Conservation (phyloP, 2,329 filamentous ascomycete species). For the Clonostachys solani region DNA sequence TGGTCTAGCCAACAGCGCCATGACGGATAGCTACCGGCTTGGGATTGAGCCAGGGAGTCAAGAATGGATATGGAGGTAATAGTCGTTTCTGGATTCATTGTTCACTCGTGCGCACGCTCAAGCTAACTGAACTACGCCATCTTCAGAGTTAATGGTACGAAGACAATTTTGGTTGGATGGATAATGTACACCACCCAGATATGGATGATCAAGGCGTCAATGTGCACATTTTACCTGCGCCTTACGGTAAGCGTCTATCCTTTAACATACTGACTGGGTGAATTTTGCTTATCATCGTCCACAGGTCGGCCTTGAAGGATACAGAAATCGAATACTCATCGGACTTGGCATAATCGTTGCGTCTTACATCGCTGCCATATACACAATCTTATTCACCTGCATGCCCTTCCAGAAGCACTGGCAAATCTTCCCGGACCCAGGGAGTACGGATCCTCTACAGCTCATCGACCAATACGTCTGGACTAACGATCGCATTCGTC, state of each 20-base stretch:
- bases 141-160: constrained; percentile 22
- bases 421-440: constrained; percentile 28
- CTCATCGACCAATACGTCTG: background rate
- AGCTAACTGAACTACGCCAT: background rate
- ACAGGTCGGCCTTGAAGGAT: too few relatives aligned
- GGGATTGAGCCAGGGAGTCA: background rate
- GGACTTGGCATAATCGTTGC: constrained; percentile 18
- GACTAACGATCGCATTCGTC: background rate
- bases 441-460: constrained; percentile 13
- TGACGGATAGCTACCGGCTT: constrained; percentile 3
- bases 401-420: constrained; percentile 22
- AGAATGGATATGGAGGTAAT: background rate
- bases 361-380: constrained; percentile 18
- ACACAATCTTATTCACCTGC: constrained; percentile 21
- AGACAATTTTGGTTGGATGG: constrained; percentile 22
- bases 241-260: background rate
- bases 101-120: too few relatives aligned
- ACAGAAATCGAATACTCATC: constrained; percentile 7
- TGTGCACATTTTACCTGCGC: constrained; percentile 4
- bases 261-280: background rate
- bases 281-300: too few relatives aligned
- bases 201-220: constrained; percentile 22
- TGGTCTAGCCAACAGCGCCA: constrained; percentile 2
- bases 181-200: constrained; percentile 24
- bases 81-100: too few relatives aligned